Evolutionary conservation across 2,329 filamentous ascomycete species (phyloP), one percentile per base, ranked within the genome.

Genomic region (Cytospora piceicola): DNA sequence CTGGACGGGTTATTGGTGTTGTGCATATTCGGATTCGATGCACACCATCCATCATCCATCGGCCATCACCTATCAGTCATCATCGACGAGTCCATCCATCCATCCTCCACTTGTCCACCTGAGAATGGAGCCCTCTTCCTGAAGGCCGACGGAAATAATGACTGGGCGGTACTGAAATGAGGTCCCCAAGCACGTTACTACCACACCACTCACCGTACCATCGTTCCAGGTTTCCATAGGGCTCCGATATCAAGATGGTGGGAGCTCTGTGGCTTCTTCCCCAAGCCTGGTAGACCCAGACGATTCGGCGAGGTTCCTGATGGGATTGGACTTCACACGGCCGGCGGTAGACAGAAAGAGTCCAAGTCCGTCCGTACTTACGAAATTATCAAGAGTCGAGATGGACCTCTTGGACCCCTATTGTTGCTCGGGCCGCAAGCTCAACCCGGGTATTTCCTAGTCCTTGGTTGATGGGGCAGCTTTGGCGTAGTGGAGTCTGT

Each of bases 391-490:
- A 51, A 24, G 59, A 34, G 27, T 55, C 29, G 20, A 60, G 34
- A 39, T 17, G 36, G 12, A 20, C 20, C 34, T 49, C 9, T 49
- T 49, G 46, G 46, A 49, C 46, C 46, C 22, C 53, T 62, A 52
- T 55, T 24, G n/a, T 63, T 36, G 60, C 51, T 57, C 61, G 61
- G 61, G 53, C 61, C 61, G 53, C 49, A 63, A 63, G 39, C 12
- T 57, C 17, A 51, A 39, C n/a, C 61, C 49, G 49, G 53, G 61
- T 57, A 55, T 57, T 42, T 51, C 61, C 61, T 57, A 27, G 53
- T 30, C n/a, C n/a, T 24, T 63, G 27, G 12, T 22, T 53, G 39
- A 46, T 55, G 58, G 52, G 15, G 29, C 58, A 61, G 24, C 58
- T 24, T 36, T 51, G 42, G 61, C 39, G 54, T 24, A n/a, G 61